Base-by-base conservation (phyloP, 345 rosid species). In the Eutrema yunnanense region DNA sequence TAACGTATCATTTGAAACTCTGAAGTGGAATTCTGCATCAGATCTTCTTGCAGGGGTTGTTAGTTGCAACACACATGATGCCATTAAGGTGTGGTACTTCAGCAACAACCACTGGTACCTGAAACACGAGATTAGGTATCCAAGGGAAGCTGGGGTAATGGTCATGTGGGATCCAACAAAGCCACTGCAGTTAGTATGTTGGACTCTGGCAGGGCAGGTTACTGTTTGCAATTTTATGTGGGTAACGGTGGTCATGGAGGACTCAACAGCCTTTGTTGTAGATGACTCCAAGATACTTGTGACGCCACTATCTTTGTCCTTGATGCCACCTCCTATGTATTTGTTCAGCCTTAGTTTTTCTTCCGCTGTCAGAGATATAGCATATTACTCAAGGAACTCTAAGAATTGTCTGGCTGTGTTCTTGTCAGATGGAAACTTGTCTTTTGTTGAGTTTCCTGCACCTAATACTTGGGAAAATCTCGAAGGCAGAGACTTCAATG, bases 91-190 rank as follows among this genome's bases (percentile, higher is more conserved):
- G 49, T 95, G 99, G 97, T 81, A 47, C 80, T 92, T 88, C 81
- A 79, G 92, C 86, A 95, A 92, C 84, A 87, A 92, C 52, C 90
- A 86, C 66, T 92, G 99, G 99, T 95, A 88, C 81, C 73, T 92
- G 66, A 95, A 95, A 80, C 90, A 95, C 51, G 97, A 95, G 81
- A 65, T 85, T 65, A 85, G 90, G 78, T 85, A 80, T 81, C 71
- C 78, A 8, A 84, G 65, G 62, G 80, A 84, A 63, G 90, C 87
- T 78, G 88, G 88, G 16, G 86, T 88, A 54, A 81, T 81, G 75
- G 76, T 90, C 75, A 86, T 92, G 96, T 95, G 97, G 99, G 90
- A 95, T 87, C 99, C 99, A 61, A 83, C 89, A 65, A 92, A 87
- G 82, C 86, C 96, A 11, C 72, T 82, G 74, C 96, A 90, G 81